Percentiles rank a stretch among this genome's conserved stretches.
phyloP scores from a whole-genome alignment of 2,329 filamentous ascomycete genomes.

The Aciculosporium take region DNA sequence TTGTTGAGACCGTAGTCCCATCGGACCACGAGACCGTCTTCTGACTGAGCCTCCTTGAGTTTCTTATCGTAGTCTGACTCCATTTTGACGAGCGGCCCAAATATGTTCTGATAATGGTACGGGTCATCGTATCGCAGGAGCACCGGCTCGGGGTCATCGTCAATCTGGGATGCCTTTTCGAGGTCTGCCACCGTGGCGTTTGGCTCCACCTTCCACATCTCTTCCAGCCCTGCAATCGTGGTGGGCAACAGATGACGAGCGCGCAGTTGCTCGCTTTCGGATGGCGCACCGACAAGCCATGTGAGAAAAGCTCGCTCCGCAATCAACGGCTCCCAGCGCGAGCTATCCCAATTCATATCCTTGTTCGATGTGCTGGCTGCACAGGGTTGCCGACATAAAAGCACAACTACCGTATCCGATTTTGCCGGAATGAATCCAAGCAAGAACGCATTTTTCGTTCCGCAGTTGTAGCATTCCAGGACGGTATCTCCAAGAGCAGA shows the following conservation, averaged over 20 bases:
- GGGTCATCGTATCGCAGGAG: constrained; percentile 91
- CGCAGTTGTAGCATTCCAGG: constrained; percentile 97
- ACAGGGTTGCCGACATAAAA: constrained; percentile 92
- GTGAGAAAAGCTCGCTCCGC: constrained; percentile 89
- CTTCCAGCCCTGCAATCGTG: constrained; percentile 90
- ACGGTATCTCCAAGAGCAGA: constrained; percentile 91
- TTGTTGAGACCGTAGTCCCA: constrained; percentile 96
- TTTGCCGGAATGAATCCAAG: constrained; percentile 97
- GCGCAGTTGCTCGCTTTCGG: constrained; percentile 89
- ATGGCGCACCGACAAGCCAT: constrained; percentile 82
- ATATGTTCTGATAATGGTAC: constrained; percentile 97
- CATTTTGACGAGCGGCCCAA: constrained; percentile 95
- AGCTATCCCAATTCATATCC: constrained; percentile 99
- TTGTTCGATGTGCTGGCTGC: constrained; percentile 90
- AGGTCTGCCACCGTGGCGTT: constrained; percentile 79
- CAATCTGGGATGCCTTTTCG: constrained; percentile 79
- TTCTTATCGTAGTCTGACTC: constrained; percentile 99
- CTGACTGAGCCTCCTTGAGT: constrained; percentile 92
- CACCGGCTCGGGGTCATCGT: constrained; percentile 89
- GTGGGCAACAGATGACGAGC: constrained; percentile 86
- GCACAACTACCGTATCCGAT: constrained; percentile 92
- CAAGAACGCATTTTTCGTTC: constrained; percentile 97
- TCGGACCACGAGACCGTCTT: constrained; percentile 84
- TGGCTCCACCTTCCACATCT: constrained; percentile 95
- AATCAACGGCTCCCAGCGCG: constrained; percentile 92